phyloP scores from a whole-genome alignment of 495 filamentous ascomycete species.

The Sordaria brevicollis region DNA sequence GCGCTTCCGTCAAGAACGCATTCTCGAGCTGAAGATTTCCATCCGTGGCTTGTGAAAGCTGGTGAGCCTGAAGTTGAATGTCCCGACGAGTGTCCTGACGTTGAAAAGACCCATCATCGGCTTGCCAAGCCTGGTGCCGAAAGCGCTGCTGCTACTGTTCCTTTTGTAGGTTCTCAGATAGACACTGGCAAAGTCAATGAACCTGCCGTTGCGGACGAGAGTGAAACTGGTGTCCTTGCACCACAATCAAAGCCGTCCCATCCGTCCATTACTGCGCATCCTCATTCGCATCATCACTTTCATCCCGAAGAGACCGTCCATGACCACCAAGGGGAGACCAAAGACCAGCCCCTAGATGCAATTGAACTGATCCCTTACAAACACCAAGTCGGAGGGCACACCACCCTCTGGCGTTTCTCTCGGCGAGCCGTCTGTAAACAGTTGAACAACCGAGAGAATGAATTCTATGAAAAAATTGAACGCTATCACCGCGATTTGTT shows the following conservation, averaged over 20 bases:
- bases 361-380: slow-evolving; percentile 95
- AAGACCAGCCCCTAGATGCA: slow-evolving; percentile 62
- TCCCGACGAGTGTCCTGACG: slow-evolving; percentile 14
- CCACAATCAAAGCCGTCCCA: slow-evolving; percentile 19
- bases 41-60: slow-evolving; percentile 42
- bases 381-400: slow-evolving; percentile 95
- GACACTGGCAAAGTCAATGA: slow-evolving; percentile 24
- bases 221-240: slow-evolving; percentile 16
- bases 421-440: slow-evolving; percentile 93
- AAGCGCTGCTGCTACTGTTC: not conserved
- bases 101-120: slow-evolving; percentile 6
- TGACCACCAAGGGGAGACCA: slow-evolving; percentile 34
- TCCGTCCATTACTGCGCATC: slow-evolving; percentile 27
- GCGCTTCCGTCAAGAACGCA: slow-evolving; percentile 14
- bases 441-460: slow-evolving; percentile 92
- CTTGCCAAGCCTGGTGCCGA: slow-evolving; percentile 13
- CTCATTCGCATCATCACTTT: not conserved
- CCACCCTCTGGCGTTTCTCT: slow-evolving; percentile 91
- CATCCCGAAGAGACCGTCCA: slow-evolving; percentile 32
- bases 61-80: slow-evolving; percentile 34
- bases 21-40: slow-evolving; percentile 25
- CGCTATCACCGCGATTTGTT: slow-evolving; percentile 79
- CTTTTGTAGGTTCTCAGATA: slow-evolving; percentile 20
- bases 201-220: slow-evolving; percentile 29
- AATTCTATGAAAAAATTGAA: slow-evolving; percentile 96